Conservation (phyloP, 2,329 filamentous ascomycete species). For the Lecanicillium sp. region DNA sequence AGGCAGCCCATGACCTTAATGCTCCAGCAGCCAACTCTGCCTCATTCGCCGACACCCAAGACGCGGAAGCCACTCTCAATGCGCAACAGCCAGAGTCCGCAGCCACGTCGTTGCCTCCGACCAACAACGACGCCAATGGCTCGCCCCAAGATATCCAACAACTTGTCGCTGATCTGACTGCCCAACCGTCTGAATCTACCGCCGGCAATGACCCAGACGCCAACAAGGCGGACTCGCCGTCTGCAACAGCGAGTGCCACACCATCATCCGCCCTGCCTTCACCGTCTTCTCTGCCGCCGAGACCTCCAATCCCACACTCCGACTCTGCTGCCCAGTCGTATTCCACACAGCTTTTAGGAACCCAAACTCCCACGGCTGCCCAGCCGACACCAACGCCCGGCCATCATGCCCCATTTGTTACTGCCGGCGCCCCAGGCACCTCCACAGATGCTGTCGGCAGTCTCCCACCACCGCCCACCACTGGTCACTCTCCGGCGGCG, state of each 20-base stretch:
- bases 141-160: constrained; percentile 29
- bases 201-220: constrained; percentile 5
- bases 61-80: background rate
- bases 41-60: background rate
- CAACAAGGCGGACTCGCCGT: constrained; percentile 17
- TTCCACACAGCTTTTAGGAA: constrained; percentile 21
- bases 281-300: constrained; percentile 37
- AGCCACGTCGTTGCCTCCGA: too few relatives aligned
- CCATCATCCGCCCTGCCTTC: constrained; percentile 25
- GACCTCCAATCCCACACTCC: constrained; percentile 33
- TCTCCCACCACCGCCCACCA: constrained; percentile 20
- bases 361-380: constrained; percentile 14
- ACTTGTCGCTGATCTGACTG: constrained; percentile 32
- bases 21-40: background rate
- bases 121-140: constrained; percentile 19
- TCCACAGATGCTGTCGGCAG: constrained; percentile 22
- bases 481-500: constrained; percentile 18
- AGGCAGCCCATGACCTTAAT: constrained; percentile 4
- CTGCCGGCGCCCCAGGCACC: constrained; percentile 22
- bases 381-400: constrained; percentile 22
- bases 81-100: too few relatives aligned
- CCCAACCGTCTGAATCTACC: constrained; percentile 22
- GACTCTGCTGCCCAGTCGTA: constrained; percentile 28
- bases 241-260: constrained; percentile 20
- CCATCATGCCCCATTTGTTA: constrained; percentile 24